Evolutionary conservation across 1,284 basidiomycete genomes (phyloP).

Genomic region (Ganoderma boninense): DNA sequence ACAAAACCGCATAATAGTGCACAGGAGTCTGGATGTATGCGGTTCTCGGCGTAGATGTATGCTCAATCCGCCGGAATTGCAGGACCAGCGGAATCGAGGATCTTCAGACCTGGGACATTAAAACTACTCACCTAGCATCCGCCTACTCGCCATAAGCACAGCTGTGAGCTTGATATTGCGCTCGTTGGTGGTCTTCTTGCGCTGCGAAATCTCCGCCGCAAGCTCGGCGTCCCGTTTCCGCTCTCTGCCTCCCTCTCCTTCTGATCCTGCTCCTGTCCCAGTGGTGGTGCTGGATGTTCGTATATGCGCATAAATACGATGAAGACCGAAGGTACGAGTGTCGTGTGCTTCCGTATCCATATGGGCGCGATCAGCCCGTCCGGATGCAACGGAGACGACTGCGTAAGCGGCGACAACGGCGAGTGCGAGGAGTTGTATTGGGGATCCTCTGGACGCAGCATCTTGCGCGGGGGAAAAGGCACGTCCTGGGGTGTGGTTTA

Average conservation of each 20-base stretch:
- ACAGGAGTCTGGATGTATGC: background rate
- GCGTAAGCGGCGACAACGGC: conserved; percentile 89
- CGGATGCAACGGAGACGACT: conserved; percentile 88
- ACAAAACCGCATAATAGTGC: background rate
- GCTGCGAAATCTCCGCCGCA: conserved; percentile 77
- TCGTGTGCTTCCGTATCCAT: conserved; percentile 96
- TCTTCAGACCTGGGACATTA: background rate
- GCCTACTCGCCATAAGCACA: conserved; percentile 89
- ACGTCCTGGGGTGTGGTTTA: conserved; percentile 54
- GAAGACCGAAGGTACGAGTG: conserved; percentile 91
- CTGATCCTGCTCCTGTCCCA: conserved; percentile 66
- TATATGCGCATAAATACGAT: conserved; percentile 88
- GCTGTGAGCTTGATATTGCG: conserved; percentile 94
- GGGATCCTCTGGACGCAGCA: conserved; percentile 63
- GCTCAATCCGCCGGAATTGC: no score
- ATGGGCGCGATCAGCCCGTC: conserved; percentile 97
- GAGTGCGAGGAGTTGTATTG: conserved; percentile 72
- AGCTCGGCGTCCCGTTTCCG: conserved; percentile 77
- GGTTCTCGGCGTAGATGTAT: background rate
- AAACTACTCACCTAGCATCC: conserved; percentile 70
- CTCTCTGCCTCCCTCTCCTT: conserved; percentile 73
- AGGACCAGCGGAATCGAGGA: background rate
- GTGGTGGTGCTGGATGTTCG: conserved; percentile 70
- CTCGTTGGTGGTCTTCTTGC: conserved; percentile 84
- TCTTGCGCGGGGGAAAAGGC: conserved; percentile 89